Base-by-base conservation (phyloP, 1,284 basidiomycete species). In the Malassezia globosa region DNA sequence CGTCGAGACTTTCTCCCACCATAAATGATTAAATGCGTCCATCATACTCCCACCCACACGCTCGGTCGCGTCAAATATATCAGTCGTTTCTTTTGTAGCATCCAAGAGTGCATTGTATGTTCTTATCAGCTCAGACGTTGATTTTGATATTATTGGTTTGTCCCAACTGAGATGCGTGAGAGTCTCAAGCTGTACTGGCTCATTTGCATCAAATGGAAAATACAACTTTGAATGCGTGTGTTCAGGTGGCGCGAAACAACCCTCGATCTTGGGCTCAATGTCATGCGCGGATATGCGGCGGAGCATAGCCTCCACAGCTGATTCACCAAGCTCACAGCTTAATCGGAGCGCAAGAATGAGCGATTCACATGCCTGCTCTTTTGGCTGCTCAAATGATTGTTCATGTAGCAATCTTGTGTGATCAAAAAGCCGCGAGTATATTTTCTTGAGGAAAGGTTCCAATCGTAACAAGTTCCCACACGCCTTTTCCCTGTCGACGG, bases 1-100 rank as follows among this genome's bases (percentile, higher is more conserved):
- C 23, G 77, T 75, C 4, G 82, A 82, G 27, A 94, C 73, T 68
- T 88, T 85, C 18, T 82, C 82, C 85, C 88, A 94, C 10, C 95
- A 74, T 2, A 90, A 84, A 60, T 85, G 83, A 1, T 67, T 57
- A 31, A 63, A 66, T 16, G 62, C 42, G 44, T 68, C 62, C 36
- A 46, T 11, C 5, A 18, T 21, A 0, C 14, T 37, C 7, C 42
- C 48, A 8, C 48, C 48, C 1, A 45, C 38, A 2, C 16, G 11
- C 23, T 50, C 48, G 7, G 48, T 27, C 41, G 38, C 36, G 22
- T 29, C 18, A n/a, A 10, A 37, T 4, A 50, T 22, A 19, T 18
- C n/a, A 2, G 41, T 27, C 2, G 34, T n/a, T 5, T 23, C 24
- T 11, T 25, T 6, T 14, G 41, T 34, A 4, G 13, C 29, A 5